Base-by-base conservation (phyloP, 371 early-diverging fungal genomes). In the Apophysomyces ossiformis region DNA sequence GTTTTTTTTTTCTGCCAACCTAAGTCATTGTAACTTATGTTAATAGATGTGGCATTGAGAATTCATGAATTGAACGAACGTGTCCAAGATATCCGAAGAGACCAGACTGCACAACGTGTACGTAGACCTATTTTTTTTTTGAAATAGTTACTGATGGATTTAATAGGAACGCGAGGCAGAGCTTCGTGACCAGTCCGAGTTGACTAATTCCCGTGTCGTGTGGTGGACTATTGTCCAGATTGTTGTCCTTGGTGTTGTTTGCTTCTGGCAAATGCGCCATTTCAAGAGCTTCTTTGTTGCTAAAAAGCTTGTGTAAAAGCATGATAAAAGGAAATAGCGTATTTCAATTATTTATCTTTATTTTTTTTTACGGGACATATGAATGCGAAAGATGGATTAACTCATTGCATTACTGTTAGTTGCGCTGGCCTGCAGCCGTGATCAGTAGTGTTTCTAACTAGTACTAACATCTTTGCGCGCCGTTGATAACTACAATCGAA, bases 201-300 rank as follows among this genome's bases (percentile, higher is more conserved):
- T 83, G 18, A 90, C 91, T 58, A 97, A 95, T 82, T 80, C 89
- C 15, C 91, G 92, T 45, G 91, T 95, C 13, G 89, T 95, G 1
- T 89, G 86, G 77, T 98, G 96, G 96, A 93, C 95, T 9, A 67
- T 98, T 57, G 77, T 91, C 32, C 96, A 97, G 72, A 69, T 97
- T 54, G 65, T 85, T 57, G 86, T 96, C 45, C 84, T 97, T 61
- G 93, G 85, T 39, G 76, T 89, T 26, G 92, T 94, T 26, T 94
- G 95, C 72, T 81, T 88, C 61, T 96, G 96, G 96, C 98, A 98
- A 77, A 88, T 96, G 80, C 89, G 90, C 18, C 94, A 95, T 69
- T 89, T 96, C 68, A 90, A 91, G 70, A 78, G 87, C 68, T 98
- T 98, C 89, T 97, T 98, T 70, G 90, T 92, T 46, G 87, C 96